phyloP scores from a whole-genome alignment of 2,329 filamentous ascomycete species.

The Penicillium sp. region DNA sequence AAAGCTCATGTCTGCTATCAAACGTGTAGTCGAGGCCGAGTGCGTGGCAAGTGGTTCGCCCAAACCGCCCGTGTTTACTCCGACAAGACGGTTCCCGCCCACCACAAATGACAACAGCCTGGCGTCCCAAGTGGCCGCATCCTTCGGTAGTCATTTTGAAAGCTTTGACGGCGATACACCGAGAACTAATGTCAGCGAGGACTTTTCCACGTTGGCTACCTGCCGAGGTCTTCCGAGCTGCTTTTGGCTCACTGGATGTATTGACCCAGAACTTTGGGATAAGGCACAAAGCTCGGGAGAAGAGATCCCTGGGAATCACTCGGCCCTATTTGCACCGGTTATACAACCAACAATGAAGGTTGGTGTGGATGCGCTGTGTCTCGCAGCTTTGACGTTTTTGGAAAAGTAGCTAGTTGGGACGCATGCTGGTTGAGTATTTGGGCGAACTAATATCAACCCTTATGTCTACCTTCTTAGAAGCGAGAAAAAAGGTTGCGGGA shows the following conservation, averaged over 20 bases:
- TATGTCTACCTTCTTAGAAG: too few relatives aligned
- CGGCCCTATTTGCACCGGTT: constrained; percentile 57
- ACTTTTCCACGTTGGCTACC: constrained; percentile 58
- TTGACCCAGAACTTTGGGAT: constrained; percentile 53
- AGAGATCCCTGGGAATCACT: constrained; percentile 60
- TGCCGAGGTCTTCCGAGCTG: constrained; percentile 49
- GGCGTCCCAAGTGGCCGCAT: constrained; percentile 44
- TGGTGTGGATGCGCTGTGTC: constrained; percentile 53
- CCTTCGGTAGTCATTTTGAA: constrained; percentile 51
- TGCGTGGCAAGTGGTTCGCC: constrained; percentile 52
- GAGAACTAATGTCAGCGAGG: constrained; percentile 50
- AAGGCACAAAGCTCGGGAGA: constrained; percentile 42
- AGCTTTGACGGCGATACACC: constrained; percentile 34
- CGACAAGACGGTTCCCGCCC: constrained; percentile 53
- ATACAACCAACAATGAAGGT: constrained; percentile 58
- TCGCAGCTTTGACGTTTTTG: constrained; percentile 50
- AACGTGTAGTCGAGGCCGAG: constrained; percentile 58
- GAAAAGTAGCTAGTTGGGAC: constrained; percentile 7
- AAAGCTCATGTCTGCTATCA: constrained; percentile 48
- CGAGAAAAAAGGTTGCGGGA: not conserved
- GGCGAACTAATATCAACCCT: too few relatives aligned
- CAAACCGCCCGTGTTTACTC: constrained; percentile 47
- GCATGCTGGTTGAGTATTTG: too few relatives aligned
- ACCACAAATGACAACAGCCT: constrained; percentile 52
- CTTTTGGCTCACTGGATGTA: constrained; percentile 59